Evolutionary conservation across 2,329 filamentous ascomycete genomes (phyloP).

Genomic region (Corinectria fuckeliana): DNA sequence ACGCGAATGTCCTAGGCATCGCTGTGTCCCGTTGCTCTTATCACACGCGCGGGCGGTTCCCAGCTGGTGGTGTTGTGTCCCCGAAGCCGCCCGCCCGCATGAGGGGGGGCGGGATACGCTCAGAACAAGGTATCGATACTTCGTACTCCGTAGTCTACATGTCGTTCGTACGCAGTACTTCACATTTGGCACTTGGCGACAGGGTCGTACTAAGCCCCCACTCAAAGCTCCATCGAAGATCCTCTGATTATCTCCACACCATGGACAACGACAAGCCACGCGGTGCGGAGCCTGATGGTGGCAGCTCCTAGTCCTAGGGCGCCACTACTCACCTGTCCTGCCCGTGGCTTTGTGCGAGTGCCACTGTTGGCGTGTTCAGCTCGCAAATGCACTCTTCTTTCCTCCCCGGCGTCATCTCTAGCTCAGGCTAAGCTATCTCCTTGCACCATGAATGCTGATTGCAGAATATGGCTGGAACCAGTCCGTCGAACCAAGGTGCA

Average conservation of each 20-base stretch:
- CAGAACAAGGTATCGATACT: slow-evolving; percentile 17
- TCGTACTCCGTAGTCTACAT: slow-evolving; percentile 11
- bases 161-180: slow-evolving; percentile 20
- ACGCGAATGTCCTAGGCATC: slow-evolving; percentile 17
- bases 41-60: slow-evolving; percentile 18
- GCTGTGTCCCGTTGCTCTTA: neutral
- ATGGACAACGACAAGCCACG: slow-evolving; percentile 27
- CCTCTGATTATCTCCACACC: slow-evolving; percentile 25
- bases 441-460: neutral
- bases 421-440: neutral
- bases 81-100: slow-evolving; percentile 14
- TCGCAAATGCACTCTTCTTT: neutral
- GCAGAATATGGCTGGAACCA: neutral
- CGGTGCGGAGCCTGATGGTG: slow-evolving; percentile 19
- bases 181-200: slow-evolving; percentile 7
- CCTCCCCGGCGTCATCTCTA: neutral
- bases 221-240: slow-evolving; percentile 26
- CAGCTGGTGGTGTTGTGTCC: slow-evolving; percentile 16
- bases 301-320: slow-evolving; percentile 26
- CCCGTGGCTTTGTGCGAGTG: slow-evolving; percentile 11
- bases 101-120: neutral
- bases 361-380: neutral
- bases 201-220: slow-evolving; percentile 27
- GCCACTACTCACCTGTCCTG: slow-evolving; percentile 8
- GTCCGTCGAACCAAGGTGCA: neutral